Evolutionary conservation across 2,329 filamentous ascomycete genomes (phyloP).

Genomic region (Nothophoma quercina): DNA sequence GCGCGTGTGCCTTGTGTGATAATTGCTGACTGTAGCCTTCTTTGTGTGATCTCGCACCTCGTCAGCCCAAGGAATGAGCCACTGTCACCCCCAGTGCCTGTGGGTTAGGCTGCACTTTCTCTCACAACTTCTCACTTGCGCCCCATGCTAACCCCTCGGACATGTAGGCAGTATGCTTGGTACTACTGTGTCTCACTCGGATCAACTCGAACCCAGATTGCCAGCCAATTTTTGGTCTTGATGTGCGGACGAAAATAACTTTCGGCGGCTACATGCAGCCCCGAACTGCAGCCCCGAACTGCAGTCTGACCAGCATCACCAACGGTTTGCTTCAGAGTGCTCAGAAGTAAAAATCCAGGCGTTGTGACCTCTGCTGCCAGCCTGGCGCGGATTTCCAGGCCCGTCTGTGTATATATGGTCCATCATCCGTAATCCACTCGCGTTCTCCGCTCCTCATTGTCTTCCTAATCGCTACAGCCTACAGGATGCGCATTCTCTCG

Average conservation of each 20-base stretch:
- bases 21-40: neutral
- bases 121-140: neutral
- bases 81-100: neutral
- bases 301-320: neutral
- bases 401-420: neutral
- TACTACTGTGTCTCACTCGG: neutral
- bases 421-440: neutral
- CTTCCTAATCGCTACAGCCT: neutral
- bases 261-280: no score
- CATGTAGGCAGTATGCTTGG: neutral
- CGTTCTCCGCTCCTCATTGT: neutral
- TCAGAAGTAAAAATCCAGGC: neutral
- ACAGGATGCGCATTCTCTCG: neutral
- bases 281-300: neutral
- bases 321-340: neutral
- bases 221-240: neutral
- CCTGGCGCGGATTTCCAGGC: neutral
- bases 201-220: neutral
- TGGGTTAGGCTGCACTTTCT: neutral
- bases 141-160: neutral
- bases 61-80: neutral
- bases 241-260: no score
- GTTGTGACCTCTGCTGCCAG: neutral
- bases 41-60: neutral
- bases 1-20: neutral